Evolutionary conservation across 306 rosid species (phyloP), one percentile per base, ranked within the genome.

Genomic region (Sicyos baderoa): DNA sequence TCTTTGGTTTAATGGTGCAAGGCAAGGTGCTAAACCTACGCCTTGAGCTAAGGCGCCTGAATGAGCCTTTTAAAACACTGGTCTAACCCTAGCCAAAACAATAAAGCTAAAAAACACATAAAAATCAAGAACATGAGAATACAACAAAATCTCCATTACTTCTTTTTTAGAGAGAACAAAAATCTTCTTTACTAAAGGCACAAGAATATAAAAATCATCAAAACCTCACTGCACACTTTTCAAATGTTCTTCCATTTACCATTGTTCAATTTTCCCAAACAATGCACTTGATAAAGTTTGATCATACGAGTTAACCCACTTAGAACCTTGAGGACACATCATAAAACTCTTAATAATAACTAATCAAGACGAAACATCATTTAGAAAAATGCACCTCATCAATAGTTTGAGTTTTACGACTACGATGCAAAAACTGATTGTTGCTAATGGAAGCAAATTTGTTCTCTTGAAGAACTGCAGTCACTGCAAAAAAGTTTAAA

Each of bases 391-490:
- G 58, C 14, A 94, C 99, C 99, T 94, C 97, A 1, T 94, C 99
- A 79, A 94, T 86, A 73, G 85, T 90, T 83, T 90, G 97, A 49
- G 78, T 84, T 86, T 80, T 94, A 57, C 86, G 86, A 70, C 77
- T 79, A 15, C 99, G 99, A 76, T 94, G 97, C 75, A 82, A 80
- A 84, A 81, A 94, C 81, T 94, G 96, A 76, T 94, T 94, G 76
- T 88, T 80, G 42, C 72, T 76, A 65, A 90, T 83, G 56, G 79
- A 75, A 51, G 87, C 78, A 76, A 86, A 87, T 55, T 84, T 81
- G 76, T 89, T 81, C 86, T 85, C 83, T 82, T 85, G 96, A 59
- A 78, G 70, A 82, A 82, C 97, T 86, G 89, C 83, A 79, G 73
- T 19, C 27, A 65, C 68, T 45, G 45, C 67, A 76, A 68, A 70